Base-by-base conservation (phyloP, 1,284 basidiomycete species). In the Cryptococcus depauperatus region DNA sequence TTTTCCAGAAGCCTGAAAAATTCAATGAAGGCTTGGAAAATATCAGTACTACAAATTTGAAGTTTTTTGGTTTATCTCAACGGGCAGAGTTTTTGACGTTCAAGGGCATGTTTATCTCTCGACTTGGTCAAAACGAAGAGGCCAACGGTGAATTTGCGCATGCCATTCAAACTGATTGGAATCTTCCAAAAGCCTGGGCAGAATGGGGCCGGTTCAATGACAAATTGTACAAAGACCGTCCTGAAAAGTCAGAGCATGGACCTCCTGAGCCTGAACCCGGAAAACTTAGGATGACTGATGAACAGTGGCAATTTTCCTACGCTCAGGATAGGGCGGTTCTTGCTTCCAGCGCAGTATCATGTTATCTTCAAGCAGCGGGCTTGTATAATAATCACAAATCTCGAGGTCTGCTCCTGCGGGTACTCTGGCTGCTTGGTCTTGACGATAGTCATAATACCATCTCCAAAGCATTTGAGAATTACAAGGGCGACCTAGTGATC, bases 41-140 rank as follows among this genome's bases (percentile, higher is more conserved):
- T 48, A 98, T 99, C 77, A 98, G 96, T 73, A 98, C 96, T 63
- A 99, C 95, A 22, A 99, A 99, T 68, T 74, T 99, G 50, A 89
- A 96, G 79, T 99, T 97, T 76, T 99, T 99, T 74, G 89, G 90
- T 13, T 81, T 77, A 7, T 74, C 82, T 4, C 95, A 99, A 68
- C 98, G 98, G 71, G 90, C 95, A 26, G 95, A 99, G 68, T 99
- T 99, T 74, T 91, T 91, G 69, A 98, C 93, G n/a, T 75, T 98
- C 66, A 99, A 99, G 73, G 95, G 90, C 41, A 96, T 98, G 89
- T 99, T 98, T 75, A 84, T 96, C 58, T 87, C 90, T 38, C 83
- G 85, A 50, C 80, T 91, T 39, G 82, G 81, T 18, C 81, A 90
- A 37, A 81, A 82, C 54, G 90, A 96, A 13, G 93, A 98, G 19